Percentiles rank a stretch among this genome's conserved stretches.
Conservation (phyloP, 1,284 basidiomycete species). For the Irpex sp. region DNA sequence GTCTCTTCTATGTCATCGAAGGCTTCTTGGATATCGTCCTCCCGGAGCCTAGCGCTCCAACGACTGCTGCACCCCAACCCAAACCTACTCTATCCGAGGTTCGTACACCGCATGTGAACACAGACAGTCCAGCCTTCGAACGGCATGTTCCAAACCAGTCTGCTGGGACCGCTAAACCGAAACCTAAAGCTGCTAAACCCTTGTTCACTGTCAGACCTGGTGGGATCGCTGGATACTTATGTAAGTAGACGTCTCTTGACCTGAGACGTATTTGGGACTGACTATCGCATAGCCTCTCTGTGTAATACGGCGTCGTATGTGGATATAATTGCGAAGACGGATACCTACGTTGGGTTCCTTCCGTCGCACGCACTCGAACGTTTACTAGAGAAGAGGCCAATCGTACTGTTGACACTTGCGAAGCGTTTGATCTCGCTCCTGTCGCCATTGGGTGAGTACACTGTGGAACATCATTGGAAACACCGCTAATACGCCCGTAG, state of each 20-base stretch:
- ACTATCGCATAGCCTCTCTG: slow-evolving; percentile 63
- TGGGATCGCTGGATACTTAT: slow-evolving; percentile 97
- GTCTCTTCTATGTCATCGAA: slow-evolving; percentile 97
- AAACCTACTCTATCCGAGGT: slow-evolving; percentile 5
- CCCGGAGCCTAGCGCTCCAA: slow-evolving; percentile 41
- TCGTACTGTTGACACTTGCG: slow-evolving; percentile 93
- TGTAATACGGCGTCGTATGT: slow-evolving; percentile 94
- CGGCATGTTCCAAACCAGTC: slow-evolving; percentile 4
- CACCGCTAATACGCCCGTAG: slow-evolving; percentile 35
- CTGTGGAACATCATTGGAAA: neutral
- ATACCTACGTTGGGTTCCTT: slow-evolving; percentile 94
- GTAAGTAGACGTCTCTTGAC: slow-evolving; percentile 34
- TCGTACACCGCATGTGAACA: neutral
- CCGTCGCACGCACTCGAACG: slow-evolving; percentile 87
- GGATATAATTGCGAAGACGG: slow-evolving; percentile 95
- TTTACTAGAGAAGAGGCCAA: slow-evolving; percentile 90
- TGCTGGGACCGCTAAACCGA: neutral
- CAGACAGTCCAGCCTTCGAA: neutral
- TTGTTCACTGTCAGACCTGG: slow-evolving; percentile 97
- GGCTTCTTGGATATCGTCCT: slow-evolving; percentile 93
- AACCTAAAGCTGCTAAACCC: slow-evolving; percentile 42
- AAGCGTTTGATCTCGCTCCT: slow-evolving; percentile 93
- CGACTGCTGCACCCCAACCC: slow-evolving; percentile 11
- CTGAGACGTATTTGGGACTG: slow-evolving; percentile 2
- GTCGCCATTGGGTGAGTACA: slow-evolving; percentile 76